A percentile compares a stretch with the other conserved stretches of the same genome.
Conservation (phyloP, 345 rosid genomes). For the Pelargonium nanum region DNA sequence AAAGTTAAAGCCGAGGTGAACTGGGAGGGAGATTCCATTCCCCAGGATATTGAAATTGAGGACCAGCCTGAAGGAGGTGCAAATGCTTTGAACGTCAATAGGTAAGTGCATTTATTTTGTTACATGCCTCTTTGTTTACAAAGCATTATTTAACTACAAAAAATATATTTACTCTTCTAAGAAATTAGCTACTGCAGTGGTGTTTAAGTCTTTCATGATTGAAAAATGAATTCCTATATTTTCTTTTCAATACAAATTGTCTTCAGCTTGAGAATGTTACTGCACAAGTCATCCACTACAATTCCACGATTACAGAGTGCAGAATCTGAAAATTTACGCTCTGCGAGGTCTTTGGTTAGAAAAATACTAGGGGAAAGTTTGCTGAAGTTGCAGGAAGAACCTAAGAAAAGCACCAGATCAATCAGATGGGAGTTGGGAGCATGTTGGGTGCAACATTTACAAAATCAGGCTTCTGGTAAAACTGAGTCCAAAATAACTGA, state of each 20-base stretch:
- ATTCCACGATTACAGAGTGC: constrained; percentile 49
- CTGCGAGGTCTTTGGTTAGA: constrained; percentile 56
- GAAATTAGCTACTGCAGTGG: no score
- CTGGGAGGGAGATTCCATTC: constrained; percentile 36
- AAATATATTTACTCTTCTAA: not conserved
- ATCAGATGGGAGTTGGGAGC: constrained; percentile 97
- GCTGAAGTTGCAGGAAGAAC: constrained; percentile 57
- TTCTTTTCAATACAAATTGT: constrained; percentile 12
- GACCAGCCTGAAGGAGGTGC: constrained; percentile 96
- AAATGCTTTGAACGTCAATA: constrained; percentile 76
- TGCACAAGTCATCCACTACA: constrained; percentile 54
- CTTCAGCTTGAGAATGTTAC: constrained; percentile 76
- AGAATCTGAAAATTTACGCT: constrained; percentile 44
- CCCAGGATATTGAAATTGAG: constrained; percentile 60
- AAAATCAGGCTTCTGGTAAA: constrained; percentile 80
- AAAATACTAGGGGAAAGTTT: constrained; percentile 65
- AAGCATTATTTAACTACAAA: not conserved
- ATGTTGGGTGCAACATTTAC: constrained; percentile 93
- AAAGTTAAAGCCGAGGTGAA: constrained; percentile 51
- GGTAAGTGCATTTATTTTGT: constrained; percentile 31
- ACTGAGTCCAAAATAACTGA: constrained; percentile 57
- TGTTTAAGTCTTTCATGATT: no score
- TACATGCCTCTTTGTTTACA: constrained; percentile 5
- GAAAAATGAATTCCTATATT: not conserved
- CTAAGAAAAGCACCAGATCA: constrained; percentile 33